Evolutionary conservation across 2,329 filamentous ascomycete species (phyloP).

Genomic region (Blastomyces percursus): DNA sequence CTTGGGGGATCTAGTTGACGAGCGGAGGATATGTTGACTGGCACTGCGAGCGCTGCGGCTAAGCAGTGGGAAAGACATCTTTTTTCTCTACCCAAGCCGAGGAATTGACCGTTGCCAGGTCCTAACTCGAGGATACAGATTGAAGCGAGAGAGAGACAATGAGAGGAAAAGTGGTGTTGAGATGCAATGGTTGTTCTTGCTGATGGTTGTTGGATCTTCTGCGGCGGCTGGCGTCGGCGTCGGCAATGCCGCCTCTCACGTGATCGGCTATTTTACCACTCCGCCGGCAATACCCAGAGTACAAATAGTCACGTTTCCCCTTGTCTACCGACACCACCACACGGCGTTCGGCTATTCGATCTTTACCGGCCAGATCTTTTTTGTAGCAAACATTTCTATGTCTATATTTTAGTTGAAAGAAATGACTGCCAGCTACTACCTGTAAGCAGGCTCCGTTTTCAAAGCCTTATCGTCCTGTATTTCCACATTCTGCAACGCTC

Average conservation of each 20-base stretch:
- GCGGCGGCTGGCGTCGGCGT: constrained; percentile 24
- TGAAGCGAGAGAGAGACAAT: too few species aligned
- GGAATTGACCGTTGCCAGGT: background rate
- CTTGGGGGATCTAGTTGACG: constrained; percentile 8
- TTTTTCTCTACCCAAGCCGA: constrained; percentile 4
- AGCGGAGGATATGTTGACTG: constrained; percentile 3
- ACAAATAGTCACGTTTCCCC: background rate
- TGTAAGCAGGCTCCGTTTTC: background rate
- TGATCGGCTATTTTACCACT: background rate
- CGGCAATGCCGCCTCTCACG: constrained; percentile 5
- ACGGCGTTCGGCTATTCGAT: background rate
- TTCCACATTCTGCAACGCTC: constrained; percentile 14
- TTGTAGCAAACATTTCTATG: background rate
- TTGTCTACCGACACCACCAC: background rate
- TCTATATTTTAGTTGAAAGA: background rate
- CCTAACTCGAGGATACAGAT: background rate
- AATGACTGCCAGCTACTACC: background rate
- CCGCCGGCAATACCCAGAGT: background rate
- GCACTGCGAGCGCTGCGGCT: constrained; percentile 11
- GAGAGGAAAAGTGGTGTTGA: too few species aligned
- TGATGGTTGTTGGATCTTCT: constrained; percentile 5
- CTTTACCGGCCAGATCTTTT: background rate
- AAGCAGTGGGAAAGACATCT: constrained; percentile 16
- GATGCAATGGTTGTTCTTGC: background rate
- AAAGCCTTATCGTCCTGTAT: background rate